These are phyloP conservation scores for Zizania latifolia DNA, from an alignment of 176 grass and related monocot genomes.

Conservation along the genomic window DNA sequence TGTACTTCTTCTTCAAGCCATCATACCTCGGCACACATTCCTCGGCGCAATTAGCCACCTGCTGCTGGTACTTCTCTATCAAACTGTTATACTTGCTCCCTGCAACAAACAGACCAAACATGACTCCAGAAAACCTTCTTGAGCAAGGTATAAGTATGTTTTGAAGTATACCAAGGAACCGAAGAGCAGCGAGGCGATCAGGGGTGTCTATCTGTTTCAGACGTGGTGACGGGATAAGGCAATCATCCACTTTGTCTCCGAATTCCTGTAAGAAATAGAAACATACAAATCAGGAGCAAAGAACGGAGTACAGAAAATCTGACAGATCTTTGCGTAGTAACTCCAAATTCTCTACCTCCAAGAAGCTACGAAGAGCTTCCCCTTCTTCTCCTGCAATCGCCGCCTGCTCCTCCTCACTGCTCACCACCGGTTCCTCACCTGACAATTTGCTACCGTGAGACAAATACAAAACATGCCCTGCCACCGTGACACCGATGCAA, in stretches of 20 bases:
- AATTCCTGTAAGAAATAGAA: conserved; percentile 42
- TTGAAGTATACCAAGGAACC: conserved; percentile 47
- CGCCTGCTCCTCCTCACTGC: neutral
- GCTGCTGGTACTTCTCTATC: conserved; percentile 37
- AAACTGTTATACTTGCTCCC: conserved; percentile 58
- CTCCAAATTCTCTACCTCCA: conserved; percentile 10
- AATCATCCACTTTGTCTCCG: conserved; percentile 27
- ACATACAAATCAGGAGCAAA: neutral
- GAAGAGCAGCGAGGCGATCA: conserved; percentile 42
- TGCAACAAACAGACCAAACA: conserved; percentile 29
- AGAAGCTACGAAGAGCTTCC: conserved; percentile 15
- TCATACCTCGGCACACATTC: conserved; percentile 58
- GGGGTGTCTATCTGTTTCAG: conserved; percentile 53
- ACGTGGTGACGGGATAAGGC: conserved; percentile 36
- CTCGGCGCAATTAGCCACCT: conserved; percentile 43
- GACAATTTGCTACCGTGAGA: conserved; percentile 18
- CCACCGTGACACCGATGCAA: too few relatives aligned
- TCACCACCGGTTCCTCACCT: conserved; percentile 9
- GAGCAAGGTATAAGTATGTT: neutral
- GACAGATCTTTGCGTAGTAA: neutral
- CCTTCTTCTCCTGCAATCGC: neutral
- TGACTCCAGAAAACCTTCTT: neutral
- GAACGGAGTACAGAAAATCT: neutral
- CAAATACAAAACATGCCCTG: neutral
- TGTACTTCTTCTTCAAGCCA: conserved; percentile 70